Percentiles rank a stretch among this genome's conserved stretches.
phyloP scores from a whole-genome alignment of 257 asterid species.

The Gentiana dahurica region DNA sequence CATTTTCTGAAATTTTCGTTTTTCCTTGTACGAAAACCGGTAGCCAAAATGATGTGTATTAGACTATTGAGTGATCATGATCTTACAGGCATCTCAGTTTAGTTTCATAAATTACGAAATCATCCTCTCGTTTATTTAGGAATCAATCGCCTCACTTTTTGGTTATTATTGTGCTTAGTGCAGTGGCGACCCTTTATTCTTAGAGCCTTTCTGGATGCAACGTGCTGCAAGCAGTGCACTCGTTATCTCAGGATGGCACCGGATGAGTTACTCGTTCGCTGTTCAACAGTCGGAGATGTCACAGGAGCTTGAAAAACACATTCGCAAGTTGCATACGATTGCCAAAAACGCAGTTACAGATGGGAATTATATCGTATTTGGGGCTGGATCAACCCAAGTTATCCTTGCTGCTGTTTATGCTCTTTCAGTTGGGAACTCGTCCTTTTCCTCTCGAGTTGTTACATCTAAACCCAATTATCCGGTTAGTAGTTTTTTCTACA shows the following conservation, averaged over 20 bases:
- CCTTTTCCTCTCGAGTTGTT: conserved; percentile 44
- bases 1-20: too few relatives aligned
- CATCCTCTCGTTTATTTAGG: too few relatives aligned
- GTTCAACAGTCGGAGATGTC: conserved; percentile 19
- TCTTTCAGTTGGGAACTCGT: conserved; percentile 37
- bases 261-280: conserved; percentile 49
- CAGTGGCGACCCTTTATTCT: conserved; percentile 27
- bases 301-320: conserved; percentile 25
- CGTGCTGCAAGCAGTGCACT: conserved; percentile 45
- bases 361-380: conserved; percentile 44
- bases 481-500: conserved; percentile 18
- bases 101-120: too few relatives aligned
- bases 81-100: too few relatives aligned
- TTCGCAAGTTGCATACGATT: conserved; percentile 30
- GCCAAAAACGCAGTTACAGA: conserved; percentile 45
- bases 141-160: too few relatives aligned
- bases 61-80: too few relatives aligned
- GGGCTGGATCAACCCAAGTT: conserved; percentile 67
- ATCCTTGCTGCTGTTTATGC: conserved; percentile 60
- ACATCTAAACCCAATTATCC: conserved; percentile 43
- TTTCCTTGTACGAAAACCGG: too few relatives aligned
- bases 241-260: conserved; percentile 62
- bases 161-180: conserved; percentile 1
- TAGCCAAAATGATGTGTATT: too few relatives aligned
- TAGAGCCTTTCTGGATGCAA: conserved; percentile 29